Evolutionary conservation across 164 flowering plant species (phyloP).

Genomic region (Macadamia tetraphylla): DNA sequence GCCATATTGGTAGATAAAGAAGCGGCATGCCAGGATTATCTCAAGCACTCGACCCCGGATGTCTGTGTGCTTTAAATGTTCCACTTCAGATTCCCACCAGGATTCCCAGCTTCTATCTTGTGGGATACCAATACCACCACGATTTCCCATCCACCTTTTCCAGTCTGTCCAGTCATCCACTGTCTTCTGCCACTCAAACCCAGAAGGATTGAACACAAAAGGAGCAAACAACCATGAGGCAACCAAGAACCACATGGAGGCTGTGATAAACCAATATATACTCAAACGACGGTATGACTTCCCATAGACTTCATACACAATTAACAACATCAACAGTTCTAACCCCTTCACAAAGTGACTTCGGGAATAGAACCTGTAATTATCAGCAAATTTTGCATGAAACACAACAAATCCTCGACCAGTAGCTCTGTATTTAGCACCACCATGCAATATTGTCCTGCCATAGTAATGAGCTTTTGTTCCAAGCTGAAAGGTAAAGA

Average conservation of each 20-base stretch:
- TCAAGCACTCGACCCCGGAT: constrained; percentile 58
- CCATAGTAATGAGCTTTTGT: constrained; percentile 76
- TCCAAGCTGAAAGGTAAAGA: constrained; percentile 77
- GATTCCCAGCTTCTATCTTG: too few species aligned
- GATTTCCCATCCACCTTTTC: too few species aligned
- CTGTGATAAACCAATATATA: constrained; percentile 50
- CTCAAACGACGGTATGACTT: constrained; percentile 47
- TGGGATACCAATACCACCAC: too few species aligned
- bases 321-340: constrained; percentile 49
- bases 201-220: constrained; percentile 44
- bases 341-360: constrained; percentile 80
- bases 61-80: constrained; percentile 48
- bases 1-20: constrained; percentile 72
- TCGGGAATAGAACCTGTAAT: constrained; percentile 63
- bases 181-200: too few species aligned
- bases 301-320: constrained; percentile 59
- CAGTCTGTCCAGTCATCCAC: too few species aligned
- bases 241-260: constrained; percentile 79
- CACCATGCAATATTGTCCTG: constrained; percentile 75
- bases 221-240: constrained; percentile 81
- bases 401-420: constrained; percentile 80
- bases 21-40: constrained; percentile 58
- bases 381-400: constrained; percentile 68
- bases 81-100: too few species aligned
- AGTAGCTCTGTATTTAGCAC: constrained; percentile 68